Evolutionary conservation across 331 rosid genomes (phyloP), one percentile per base, ranked within the genome.

Genomic region (Erythrophleum ivorense): DNA sequence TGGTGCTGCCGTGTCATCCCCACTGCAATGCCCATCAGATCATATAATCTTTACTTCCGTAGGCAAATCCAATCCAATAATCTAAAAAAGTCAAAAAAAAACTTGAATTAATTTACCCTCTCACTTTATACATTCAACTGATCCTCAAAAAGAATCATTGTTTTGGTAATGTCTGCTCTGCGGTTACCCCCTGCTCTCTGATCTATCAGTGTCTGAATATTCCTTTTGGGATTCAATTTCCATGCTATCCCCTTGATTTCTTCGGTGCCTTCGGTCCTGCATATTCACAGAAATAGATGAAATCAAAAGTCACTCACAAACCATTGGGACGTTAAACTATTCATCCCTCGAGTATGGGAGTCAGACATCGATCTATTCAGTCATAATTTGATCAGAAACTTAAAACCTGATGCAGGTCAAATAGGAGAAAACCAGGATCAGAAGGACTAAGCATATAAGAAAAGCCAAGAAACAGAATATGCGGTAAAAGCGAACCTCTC

Each of bases 241-340:
- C 79, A 77, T 84, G 85, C 92, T 91, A 41, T 77, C 87, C 3
- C 81, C 95, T 78, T 82, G 90, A 49, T 84, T 87, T 87, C 95
- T 89, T 68, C 97, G 80, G 78, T 78, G 86, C 86, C 98, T 91
- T 82, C 97, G 92, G 79, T 94, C 97, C 98, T 94, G 95, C 85
- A 70, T 71, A 82, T 73, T 43, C 63, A 76, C 0, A 36, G 73
- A 46, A 24, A 52, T 64, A 64, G 21, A 24, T 53, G 54, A 36
- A 52, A 77, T 49, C 68, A 83, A 73, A 62, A 31, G 53, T 31
- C 55, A 60, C 31, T 50, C 18, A 48, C 29, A 53, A 29, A 59
- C 19, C n/a, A 77, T 21, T 11, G 40, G 8, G n/a, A 14, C 16
- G 62, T 50, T 38, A 70, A 65, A 67, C 46, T 77, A 68, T 0